Evolutionary conservation across 108 stramenopile species (phyloP).

Genomic region (Skeletonema potamos): DNA sequence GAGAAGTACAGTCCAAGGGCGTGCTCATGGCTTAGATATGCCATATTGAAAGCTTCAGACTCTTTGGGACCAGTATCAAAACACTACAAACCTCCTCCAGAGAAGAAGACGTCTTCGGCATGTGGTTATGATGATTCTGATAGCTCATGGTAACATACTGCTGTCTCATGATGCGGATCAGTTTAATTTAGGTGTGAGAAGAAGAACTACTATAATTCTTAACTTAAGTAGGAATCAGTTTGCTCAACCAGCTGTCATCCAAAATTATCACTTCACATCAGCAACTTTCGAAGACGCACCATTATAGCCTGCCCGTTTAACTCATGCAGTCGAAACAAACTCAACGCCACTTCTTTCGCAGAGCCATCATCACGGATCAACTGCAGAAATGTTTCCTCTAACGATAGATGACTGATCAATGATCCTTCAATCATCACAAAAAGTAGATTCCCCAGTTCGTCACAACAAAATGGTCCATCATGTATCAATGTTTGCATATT

Average conservation of each 20-base stretch:
- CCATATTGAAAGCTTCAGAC: constrained; percentile 5
- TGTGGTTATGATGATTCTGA: not conserved
- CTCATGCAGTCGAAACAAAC: not conserved
- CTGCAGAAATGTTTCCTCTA: constrained; percentile 13
- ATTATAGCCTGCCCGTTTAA: not conserved
- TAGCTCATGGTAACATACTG: not conserved
- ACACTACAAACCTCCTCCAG: constrained; percentile 5
- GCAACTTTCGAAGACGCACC: not conserved
- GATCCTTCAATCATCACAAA: constrained; percentile 29
- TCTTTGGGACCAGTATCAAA: constrained; percentile 9
- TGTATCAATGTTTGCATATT: constrained; percentile 14
- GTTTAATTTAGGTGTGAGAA: no score
- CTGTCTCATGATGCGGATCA: no score
- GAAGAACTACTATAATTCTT: no score
- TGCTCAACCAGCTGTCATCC: not conserved
- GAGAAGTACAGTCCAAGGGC: constrained; percentile 5
- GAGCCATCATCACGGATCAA: not conserved
- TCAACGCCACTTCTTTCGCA: not conserved
- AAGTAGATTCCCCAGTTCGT: constrained; percentile 12
- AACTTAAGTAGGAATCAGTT: not conserved
- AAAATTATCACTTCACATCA: not conserved
- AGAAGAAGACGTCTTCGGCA: not conserved
- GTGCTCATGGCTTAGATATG: constrained; percentile 18
- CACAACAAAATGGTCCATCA: not conserved
- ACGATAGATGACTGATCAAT: not conserved